Percentiles rank a stretch among this genome's conserved stretches.
phyloP scores from a whole-genome alignment of 2,329 filamentous ascomycete genomes.

The Didymosphaeria variabile region DNA sequence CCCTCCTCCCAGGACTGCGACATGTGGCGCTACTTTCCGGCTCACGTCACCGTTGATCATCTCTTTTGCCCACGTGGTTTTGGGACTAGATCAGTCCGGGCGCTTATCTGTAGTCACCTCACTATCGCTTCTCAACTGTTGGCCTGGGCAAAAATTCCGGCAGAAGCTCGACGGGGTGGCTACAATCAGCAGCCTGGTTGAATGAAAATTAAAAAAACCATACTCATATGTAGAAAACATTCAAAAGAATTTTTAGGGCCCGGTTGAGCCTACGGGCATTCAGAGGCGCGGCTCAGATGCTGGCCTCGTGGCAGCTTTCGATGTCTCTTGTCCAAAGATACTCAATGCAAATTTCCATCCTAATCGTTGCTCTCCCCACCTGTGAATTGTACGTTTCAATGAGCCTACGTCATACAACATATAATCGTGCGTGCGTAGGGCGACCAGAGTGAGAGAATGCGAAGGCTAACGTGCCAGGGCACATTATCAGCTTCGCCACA shows the following conservation, averaged over 20 bases:
- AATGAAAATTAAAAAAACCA: slow-evolving; percentile 27
- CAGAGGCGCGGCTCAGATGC: background rate
- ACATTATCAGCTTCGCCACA: slow-evolving; percentile 7
- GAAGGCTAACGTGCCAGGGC: background rate
- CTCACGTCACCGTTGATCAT: slow-evolving; percentile 45
- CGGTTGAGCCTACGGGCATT: slow-evolving; percentile 22
- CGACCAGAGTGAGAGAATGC: background rate
- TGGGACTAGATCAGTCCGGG: slow-evolving; percentile 43
- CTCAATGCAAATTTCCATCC: slow-evolving; percentile 16
- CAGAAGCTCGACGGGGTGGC: slow-evolving; percentile 6
- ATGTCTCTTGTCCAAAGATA: slow-evolving; percentile 6
- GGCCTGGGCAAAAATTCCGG: background rate
- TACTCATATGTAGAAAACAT: slow-evolving; percentile 22
- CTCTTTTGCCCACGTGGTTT: slow-evolving; percentile 24
- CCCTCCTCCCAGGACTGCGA: slow-evolving; percentile 32
- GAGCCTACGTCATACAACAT: background rate
- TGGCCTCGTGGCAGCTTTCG: background rate
- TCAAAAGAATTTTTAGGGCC: slow-evolving; percentile 31
- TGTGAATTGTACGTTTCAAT: background rate
- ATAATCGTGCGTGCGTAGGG: background rate
- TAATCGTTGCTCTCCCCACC: background rate
- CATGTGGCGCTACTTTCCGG: slow-evolving; percentile 32
- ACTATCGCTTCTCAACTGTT: slow-evolving; percentile 7
- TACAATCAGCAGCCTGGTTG: slow-evolving; percentile 24
- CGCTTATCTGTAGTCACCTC: slow-evolving; percentile 12